A percentile compares a stretch with the other conserved stretches of the same genome.
Evolutionary conservation across 768 basidiomycete species (phyloP).

Genomic region (Hydnum rufescens): DNA sequence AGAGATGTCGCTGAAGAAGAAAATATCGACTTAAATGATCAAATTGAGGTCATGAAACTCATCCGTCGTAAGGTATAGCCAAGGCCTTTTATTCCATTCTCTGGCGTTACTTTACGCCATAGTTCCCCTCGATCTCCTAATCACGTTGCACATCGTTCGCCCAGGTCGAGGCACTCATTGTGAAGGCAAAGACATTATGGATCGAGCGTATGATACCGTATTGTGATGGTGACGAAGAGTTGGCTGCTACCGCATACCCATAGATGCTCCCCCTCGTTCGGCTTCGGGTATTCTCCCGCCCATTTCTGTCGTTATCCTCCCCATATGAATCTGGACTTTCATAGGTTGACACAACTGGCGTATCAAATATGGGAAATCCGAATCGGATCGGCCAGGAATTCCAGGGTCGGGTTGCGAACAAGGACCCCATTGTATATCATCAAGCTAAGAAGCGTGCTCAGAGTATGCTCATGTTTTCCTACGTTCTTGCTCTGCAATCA

Average conservation of each 20-base stretch:
- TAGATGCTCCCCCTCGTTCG: constrained; percentile 73
- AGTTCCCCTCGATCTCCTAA: neutral
- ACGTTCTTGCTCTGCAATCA: neutral
- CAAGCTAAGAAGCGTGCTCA: constrained; percentile 42
- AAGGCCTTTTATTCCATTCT: neutral
- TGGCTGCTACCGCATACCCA: constrained; percentile 19
- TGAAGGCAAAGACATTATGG: constrained; percentile 58
- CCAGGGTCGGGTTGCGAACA: constrained; percentile 77
- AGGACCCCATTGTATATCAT: constrained; percentile 83
- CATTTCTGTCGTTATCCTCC: neutral
- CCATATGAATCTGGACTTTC: neutral
- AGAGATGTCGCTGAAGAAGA: constrained; percentile 62
- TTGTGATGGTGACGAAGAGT: constrained; percentile 35
- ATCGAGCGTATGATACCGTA: constrained; percentile 47
- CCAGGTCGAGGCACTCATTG: constrained; percentile 62
- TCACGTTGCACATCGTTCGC: too few species aligned
- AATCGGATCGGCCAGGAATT: constrained; percentile 95
- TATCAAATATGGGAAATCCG: constrained; percentile 83
- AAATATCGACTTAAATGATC: constrained; percentile 55
- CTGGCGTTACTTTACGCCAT: too few species aligned
- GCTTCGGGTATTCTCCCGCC: constrained; percentile 37
- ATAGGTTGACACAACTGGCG: constrained; percentile 79
- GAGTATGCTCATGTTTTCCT: neutral
- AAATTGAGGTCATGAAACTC: constrained; percentile 65
- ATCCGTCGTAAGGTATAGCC: constrained; percentile 43